Conservation (phyloP, 164 flowering plant species). For the Pachysandra terminalis region DNA sequence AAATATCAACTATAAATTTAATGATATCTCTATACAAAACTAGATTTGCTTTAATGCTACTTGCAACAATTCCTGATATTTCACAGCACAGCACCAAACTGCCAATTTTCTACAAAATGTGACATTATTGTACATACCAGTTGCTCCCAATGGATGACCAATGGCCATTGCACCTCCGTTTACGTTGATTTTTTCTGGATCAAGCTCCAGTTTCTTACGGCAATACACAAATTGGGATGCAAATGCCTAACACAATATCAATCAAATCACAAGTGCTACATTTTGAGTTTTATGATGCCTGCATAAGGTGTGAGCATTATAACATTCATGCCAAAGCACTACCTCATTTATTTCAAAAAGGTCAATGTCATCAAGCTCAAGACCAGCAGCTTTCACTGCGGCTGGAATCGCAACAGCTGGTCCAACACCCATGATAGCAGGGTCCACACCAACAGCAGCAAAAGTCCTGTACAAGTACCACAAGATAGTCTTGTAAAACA, state of each 20-base stretch:
- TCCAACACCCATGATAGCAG: conserved; percentile 78
- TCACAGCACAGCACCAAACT: neutral
- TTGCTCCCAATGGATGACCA: conserved; percentile 72
- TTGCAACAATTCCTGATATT: neutral
- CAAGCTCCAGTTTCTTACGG: conserved; percentile 47
- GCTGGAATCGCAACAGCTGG: conserved; percentile 83
- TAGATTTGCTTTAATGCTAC: neutral
- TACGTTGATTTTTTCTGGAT: conserved; percentile 56
- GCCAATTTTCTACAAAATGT: neutral
- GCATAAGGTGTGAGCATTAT: neutral
- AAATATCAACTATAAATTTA: too few species aligned
- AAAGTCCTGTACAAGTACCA: conserved; percentile 44
- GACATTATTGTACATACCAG: conserved; percentile 31
- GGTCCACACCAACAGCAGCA: conserved; percentile 75
- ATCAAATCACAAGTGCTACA: neutral
- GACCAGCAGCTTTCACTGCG: conserved; percentile 67
- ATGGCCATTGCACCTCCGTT: conserved; percentile 80
- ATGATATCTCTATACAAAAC: too few species aligned
- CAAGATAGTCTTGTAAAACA: neutral
- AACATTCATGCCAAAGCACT: neutral
- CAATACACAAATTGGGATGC: conserved; percentile 70
- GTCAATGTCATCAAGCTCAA: conserved; percentile 53
- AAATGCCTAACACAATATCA: conserved; percentile 50
- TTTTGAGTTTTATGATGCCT: neutral
- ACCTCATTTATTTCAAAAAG: conserved; percentile 84